These are phyloP conservation scores for Chrysanthemum lavandulifolium DNA, from an alignment of 129 eudicot species.

Conservation along the genomic window DNA sequence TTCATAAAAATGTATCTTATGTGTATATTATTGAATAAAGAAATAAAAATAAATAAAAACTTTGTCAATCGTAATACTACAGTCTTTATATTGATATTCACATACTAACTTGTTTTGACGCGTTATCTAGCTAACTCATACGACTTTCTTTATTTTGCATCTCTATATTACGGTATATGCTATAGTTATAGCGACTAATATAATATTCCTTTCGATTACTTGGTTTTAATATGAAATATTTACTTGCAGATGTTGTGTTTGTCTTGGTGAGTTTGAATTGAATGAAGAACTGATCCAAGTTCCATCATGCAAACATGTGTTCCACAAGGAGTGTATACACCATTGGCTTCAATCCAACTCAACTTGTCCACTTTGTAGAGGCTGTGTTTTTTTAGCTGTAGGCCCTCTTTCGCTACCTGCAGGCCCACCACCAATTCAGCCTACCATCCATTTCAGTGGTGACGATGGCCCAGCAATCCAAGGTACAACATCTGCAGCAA, in stretches of 20 bases:
- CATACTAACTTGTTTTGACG: not conserved
- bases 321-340: slow-evolving; percentile 61
- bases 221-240: not conserved
- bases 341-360: slow-evolving; percentile 63
- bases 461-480: slow-evolving; percentile 10
- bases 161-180: not conserved
- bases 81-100: too few species aligned
- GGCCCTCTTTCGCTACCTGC: slow-evolving; percentile 7
- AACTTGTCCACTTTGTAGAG: slow-evolving; percentile 78
- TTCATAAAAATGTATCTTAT: too few species aligned
- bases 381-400: slow-evolving; percentile 39
- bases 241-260: slow-evolving; percentile 62
- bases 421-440: slow-evolving; percentile 17
- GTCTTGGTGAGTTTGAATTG: slow-evolving; percentile 71
- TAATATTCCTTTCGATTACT: not conserved
- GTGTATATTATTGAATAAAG: too few species aligned
- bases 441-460: slow-evolving; percentile 12
- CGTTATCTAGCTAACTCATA: not conserved
- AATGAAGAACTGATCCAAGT: slow-evolving; percentile 61
- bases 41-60: too few species aligned
- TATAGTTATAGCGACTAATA: too few species aligned
- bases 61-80: too few species aligned
- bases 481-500: slow-evolving; percentile 2
- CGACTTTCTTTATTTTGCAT: not conserved
- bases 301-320: slow-evolving; percentile 63